A percentile compares a stretch with the other conserved stretches of the same genome.
These are phyloP conservation scores for Xerocomus brunneocitrinus DNA, from an alignment of 768 basidiomycete species.

Conservation along the genomic window DNA sequence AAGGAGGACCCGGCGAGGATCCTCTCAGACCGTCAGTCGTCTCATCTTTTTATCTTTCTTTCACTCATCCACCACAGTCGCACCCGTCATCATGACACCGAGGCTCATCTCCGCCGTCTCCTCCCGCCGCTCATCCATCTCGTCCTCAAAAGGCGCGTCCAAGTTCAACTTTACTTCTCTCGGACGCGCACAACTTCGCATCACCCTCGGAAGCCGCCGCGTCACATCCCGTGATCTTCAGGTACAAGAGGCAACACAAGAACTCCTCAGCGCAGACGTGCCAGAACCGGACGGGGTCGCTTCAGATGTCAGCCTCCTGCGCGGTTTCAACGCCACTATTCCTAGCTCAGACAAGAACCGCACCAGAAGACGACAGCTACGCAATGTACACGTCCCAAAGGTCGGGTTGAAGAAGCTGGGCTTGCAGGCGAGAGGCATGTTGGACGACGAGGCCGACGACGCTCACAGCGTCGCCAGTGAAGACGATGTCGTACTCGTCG, in stretches of 20 bases:
- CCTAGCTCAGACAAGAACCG: conserved; percentile 83
- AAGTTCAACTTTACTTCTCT: conserved; percentile 71
- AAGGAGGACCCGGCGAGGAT: conserved; percentile 70
- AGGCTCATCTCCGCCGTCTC: conserved; percentile 71
- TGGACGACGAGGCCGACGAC: conserved; percentile 48
- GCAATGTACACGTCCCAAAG: conserved; percentile 71
- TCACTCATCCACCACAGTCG: conserved; percentile 45
- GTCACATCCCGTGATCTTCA: conserved; percentile 81
- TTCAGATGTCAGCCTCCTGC: conserved; percentile 71
- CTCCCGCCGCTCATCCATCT: conserved; percentile 36
- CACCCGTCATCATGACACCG: conserved; percentile 88
- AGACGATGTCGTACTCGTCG: conserved; percentile 67
- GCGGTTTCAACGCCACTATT: conserved; percentile 93
- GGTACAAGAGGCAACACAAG: conserved; percentile 77
- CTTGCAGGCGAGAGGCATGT: conserved; percentile 70
- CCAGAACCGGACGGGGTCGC: conserved; percentile 72
- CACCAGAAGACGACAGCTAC: conserved; percentile 68
- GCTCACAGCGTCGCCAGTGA: conserved; percentile 65
- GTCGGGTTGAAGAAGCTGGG: conserved; percentile 79
- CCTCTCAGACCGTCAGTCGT: conserved; percentile 63
- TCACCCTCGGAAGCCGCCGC: conserved; percentile 60
- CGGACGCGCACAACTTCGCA: conserved; percentile 70
- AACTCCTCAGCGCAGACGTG: conserved; percentile 64
- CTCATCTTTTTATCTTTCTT: neutral
- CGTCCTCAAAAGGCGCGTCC: conserved; percentile 30